phyloP scores from a whole-genome alignment of 2,329 filamentous ascomycete genomes.

The Fusarium stilboides region DNA sequence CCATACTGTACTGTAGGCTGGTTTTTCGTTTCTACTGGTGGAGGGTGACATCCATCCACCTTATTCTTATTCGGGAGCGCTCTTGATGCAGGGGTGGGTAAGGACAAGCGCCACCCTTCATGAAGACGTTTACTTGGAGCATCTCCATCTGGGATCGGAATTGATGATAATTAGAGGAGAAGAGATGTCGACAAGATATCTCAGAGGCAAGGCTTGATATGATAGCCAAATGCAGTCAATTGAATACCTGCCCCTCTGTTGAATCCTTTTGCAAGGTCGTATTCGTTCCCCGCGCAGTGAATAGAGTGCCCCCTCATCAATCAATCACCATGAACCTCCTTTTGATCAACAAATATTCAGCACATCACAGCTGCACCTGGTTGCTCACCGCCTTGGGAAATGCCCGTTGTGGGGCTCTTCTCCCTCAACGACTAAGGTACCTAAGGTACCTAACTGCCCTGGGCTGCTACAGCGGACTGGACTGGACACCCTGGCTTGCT shows the following conservation, averaged over 20 bases:
- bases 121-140: slow-evolving; percentile 7
- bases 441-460: slow-evolving; percentile 17
- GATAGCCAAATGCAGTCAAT: not conserved
- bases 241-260: not conserved
- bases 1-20: not conserved
- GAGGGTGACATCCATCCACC: slow-evolving; percentile 37
- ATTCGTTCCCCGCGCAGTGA: not conserved
- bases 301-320: slow-evolving; percentile 9
- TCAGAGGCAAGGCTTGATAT: not conserved
- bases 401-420: slow-evolving; percentile 46
- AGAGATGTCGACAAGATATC: not conserved
- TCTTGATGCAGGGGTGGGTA: slow-evolving; percentile 17
- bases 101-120: slow-evolving; percentile 1
- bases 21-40: slow-evolving; percentile 14
- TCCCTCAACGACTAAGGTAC: slow-evolving; percentile 24
- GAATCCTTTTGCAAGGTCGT: not conserved
- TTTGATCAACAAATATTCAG: slow-evolving; percentile 24
- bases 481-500: slow-evolving; percentile 33
- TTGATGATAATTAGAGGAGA: not conserved
- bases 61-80: slow-evolving; percentile 31
- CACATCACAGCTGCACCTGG: slow-evolving; percentile 22
- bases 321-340: slow-evolving; percentile 17
- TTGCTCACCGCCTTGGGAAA: slow-evolving; percentile 47
- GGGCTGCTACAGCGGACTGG: slow-evolving; percentile 1
- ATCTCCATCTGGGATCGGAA: slow-evolving; percentile 13